phyloP scores from a whole-genome alignment of 2,329 filamentous ascomycete species.

The Curvularia sp. region DNA sequence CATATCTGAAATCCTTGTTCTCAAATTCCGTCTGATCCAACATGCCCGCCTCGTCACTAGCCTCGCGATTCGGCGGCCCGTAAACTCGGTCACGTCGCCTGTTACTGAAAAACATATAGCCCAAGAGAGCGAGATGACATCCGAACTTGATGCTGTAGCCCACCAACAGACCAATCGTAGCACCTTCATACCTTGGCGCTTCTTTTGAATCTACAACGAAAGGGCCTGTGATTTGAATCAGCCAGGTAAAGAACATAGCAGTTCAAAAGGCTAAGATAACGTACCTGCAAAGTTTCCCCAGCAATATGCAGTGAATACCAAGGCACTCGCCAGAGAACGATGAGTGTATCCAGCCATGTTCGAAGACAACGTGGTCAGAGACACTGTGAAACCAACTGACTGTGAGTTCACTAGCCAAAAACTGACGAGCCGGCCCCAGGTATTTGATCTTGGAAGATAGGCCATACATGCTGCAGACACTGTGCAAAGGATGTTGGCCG shows the following conservation, averaged over 20 bases:
- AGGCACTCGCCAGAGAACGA: conserved; percentile 64
- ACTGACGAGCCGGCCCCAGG: conserved; percentile 42
- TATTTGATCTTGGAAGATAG: conserved; percentile 24
- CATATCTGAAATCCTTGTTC: conserved; percentile 55
- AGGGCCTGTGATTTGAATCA: conserved; percentile 23
- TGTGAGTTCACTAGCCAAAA: conserved; percentile 53
- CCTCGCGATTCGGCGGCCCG: conserved; percentile 13
- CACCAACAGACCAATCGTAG: conserved; percentile 41
- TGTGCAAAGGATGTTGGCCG: conserved; percentile 42
- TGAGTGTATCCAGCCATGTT: conserved; percentile 52
- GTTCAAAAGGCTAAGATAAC: background rate
- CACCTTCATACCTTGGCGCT: conserved; percentile 43
- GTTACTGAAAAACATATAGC: conserved; percentile 49
- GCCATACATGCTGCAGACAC: conserved; percentile 30
- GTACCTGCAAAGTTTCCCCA: conserved; percentile 51
- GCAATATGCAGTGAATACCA: conserved; percentile 53
- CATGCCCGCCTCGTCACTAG: conserved; percentile 51
- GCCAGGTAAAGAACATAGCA: background rate
- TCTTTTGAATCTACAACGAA: conserved; percentile 52
- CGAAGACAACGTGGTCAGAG: conserved; percentile 49
- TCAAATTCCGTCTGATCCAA: conserved; percentile 53
- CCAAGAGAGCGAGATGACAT: conserved; percentile 47
- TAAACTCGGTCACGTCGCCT: conserved; percentile 37
- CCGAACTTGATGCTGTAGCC: conserved; percentile 51
- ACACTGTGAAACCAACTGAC: conserved; percentile 48